Percentiles rank a stretch among this genome's conserved stretches.
Conservation (phyloP, 148 eudicot genomes). For the Chenopodium suecicum region DNA sequence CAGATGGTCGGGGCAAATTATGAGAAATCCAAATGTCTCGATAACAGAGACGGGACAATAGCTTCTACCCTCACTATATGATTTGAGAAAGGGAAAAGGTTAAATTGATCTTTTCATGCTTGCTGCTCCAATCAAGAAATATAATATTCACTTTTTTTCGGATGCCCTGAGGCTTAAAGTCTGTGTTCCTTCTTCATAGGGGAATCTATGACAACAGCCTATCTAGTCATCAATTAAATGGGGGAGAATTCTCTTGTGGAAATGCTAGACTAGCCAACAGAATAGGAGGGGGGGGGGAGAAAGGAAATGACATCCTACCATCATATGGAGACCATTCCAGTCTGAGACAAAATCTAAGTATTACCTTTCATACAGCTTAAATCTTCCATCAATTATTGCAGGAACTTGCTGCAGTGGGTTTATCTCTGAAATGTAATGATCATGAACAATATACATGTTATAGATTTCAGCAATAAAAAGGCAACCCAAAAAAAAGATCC, state of each 20-base stretch:
- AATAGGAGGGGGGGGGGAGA: neutral
- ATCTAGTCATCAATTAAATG: neutral
- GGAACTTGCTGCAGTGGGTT: conserved; percentile 79
- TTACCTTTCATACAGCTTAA: conserved; percentile 88
- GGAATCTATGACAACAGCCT: neutral
- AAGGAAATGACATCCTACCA: neutral
- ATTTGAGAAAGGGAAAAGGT: neutral
- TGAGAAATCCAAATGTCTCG: neutral
- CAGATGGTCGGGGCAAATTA: neutral
- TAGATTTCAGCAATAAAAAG: neutral
- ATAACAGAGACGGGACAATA: neutral
- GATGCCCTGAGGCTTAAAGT: neutral
- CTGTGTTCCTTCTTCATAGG: neutral
- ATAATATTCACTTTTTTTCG: neutral
- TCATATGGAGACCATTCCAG: neutral
- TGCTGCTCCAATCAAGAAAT: neutral
- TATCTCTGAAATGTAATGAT: conserved; percentile 47
- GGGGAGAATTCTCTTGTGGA: neutral
- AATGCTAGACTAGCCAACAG: neutral
- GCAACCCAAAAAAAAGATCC: neutral
- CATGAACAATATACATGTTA: conserved; percentile 9
- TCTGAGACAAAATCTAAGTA: neutral
- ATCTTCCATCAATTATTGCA: conserved; percentile 74
- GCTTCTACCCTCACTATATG: neutral
- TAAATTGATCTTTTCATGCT: neutral